phyloP scores from a whole-genome alignment of 257 asterid species.

The Plantago elongata region DNA sequence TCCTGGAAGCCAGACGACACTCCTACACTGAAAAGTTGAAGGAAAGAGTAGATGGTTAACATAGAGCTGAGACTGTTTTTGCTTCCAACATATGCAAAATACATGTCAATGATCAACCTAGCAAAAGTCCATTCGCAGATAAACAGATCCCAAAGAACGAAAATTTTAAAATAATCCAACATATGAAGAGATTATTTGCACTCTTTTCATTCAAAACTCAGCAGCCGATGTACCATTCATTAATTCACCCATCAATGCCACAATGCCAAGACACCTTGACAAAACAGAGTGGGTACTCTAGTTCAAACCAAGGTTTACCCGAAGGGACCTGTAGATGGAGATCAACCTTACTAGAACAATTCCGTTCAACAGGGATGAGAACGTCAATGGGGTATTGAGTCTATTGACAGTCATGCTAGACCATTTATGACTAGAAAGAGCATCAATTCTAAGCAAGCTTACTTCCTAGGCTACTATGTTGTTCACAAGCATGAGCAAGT shows the following conservation, averaged over 20 bases:
- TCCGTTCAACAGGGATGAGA: too few relatives aligned
- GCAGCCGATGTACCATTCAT: not conserved
- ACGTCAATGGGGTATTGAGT: too few relatives aligned
- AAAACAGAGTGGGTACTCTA: too few relatives aligned
- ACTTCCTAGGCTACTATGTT: too few relatives aligned
- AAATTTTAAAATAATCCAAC: conserved; percentile 5
- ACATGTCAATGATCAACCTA: conserved; percentile 9
- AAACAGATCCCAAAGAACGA: conserved; percentile 9
- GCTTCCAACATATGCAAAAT: conserved; percentile 9
- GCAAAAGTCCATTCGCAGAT: conserved; percentile 7
- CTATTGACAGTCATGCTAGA: too few relatives aligned
- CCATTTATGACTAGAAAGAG: too few relatives aligned
- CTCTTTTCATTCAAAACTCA: not conserved
- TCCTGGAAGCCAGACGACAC: conserved; percentile 96
- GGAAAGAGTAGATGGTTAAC: conserved; percentile 16
- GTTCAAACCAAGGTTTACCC: too few relatives aligned
- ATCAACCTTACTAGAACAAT: too few relatives aligned
- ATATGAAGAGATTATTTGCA: not conserved
- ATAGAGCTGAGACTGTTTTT: conserved; percentile 11
- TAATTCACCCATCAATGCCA: not conserved
- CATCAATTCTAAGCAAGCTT: too few relatives aligned
- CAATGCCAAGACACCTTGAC: too few relatives aligned
- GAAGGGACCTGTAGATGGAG: too few relatives aligned
- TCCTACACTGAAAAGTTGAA: conserved; percentile 68
- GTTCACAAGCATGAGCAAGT: too few relatives aligned